Base-by-base conservation (phyloP, 495 filamentous ascomycete species). In the Penicillium flavigenum region DNA sequence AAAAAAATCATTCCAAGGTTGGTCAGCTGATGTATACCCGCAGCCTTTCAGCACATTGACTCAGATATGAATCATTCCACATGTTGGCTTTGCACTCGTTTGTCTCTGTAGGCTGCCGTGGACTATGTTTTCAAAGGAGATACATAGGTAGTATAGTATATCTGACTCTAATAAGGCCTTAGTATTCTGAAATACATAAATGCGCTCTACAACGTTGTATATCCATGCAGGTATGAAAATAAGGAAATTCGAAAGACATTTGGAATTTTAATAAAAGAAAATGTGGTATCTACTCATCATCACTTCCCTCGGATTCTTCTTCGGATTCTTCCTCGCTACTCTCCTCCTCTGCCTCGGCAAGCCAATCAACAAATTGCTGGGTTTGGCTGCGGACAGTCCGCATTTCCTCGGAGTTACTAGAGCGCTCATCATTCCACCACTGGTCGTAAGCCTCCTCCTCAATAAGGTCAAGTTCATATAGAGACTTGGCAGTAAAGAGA, bases 401-500 rank as follows among this genome's bases (percentile, higher is more conserved):
- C 85, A 96, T 85, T 51, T 82, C 80, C 31, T 88, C 87, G 8
- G 73, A 83, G 53, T 77, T 81, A 29, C 75, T 81, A 8, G 84
- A 83, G 62, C 83, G 80, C 58, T 78, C 77, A 70, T 94, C 84
- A 19, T 76, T 80, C 93, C 92, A 98, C 94, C 94, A 98, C 56
- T 83, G 81, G 66, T 92, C 75, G 44, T 94, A 87, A 0, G 87
- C 92, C 39, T 96, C 93, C 68, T 96, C 90, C 68, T 96, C 92
- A 1, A 97, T 69, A 7, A 97, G 79, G 59, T 98, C 94, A 51
- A 88, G 69, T 54, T 88, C 85, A 68, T 96, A 95, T 53, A 96
- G 75, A 68, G 88, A 85, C 76, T 93, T 92, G 31, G 87, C 79
- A 57, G 88, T 76, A 43, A 86, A 88, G 7, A 93, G 77, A 3